These are phyloP conservation scores for Edaphochlamys debaryana DNA, from an alignment of 139 green algal species.

Conservation along the genomic window DNA sequence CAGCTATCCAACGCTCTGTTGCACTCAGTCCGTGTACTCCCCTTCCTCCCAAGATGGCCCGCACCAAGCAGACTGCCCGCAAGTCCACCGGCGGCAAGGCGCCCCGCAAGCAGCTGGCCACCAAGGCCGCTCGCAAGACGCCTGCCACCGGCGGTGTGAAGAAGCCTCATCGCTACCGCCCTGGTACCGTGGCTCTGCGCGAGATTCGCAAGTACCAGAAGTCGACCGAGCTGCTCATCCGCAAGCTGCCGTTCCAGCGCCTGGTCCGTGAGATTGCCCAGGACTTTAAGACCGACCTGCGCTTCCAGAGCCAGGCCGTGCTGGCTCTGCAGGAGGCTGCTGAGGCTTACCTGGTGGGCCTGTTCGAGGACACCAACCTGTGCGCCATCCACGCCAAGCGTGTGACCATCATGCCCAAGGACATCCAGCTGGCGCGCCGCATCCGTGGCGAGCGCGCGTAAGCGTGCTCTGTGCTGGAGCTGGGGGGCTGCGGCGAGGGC, in stretches of 20 bases:
- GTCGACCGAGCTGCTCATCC: constrained; percentile 92
- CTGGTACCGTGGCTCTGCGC: constrained; percentile 86
- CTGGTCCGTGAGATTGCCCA: constrained; percentile 97
- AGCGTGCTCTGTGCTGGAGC: background rate
- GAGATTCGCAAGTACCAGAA: constrained; percentile 96
- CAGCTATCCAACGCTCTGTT: too few relatives aligned
- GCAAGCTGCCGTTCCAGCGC: constrained; percentile 96
- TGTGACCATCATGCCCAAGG: constrained; percentile 71
- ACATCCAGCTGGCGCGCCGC: constrained; percentile 66
- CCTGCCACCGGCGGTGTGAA: constrained; percentile 84
- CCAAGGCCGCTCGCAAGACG: constrained; percentile 90
- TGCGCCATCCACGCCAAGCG: constrained; percentile 96
- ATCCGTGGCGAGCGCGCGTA: constrained; percentile 62
- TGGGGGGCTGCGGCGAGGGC: too few relatives aligned
- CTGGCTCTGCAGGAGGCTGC: constrained; percentile 96
- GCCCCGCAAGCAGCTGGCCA: constrained; percentile 93
- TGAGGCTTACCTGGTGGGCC: constrained; percentile 96
- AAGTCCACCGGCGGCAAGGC: constrained; percentile 97
- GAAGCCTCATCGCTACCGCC: constrained; percentile 88
- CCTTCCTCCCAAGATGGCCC: constrained; percentile 78
- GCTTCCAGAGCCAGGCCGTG: constrained; percentile 95
- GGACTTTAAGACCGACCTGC: constrained; percentile 99
- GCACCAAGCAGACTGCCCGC: constrained; percentile 98
- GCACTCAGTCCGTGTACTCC: too few relatives aligned
- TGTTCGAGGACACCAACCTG: constrained; percentile 93